Percentiles rank a stretch among this genome's conserved stretches.
phyloP scores from a whole-genome alignment of 2,329 filamentous ascomycete species.

The Fusarium sp. region DNA sequence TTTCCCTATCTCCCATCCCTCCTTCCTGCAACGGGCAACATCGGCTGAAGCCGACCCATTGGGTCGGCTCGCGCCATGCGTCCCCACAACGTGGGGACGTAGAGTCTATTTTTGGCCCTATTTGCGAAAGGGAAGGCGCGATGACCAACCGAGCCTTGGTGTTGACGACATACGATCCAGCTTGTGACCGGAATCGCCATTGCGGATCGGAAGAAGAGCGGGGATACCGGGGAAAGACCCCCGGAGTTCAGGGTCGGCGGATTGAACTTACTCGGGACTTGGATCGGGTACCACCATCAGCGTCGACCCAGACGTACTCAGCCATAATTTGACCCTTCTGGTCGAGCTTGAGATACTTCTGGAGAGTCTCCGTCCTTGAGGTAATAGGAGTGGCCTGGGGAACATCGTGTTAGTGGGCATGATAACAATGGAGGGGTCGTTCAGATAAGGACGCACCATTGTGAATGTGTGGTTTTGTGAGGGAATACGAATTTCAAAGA shows the following conservation, averaged over 20 bases:
- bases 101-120: conserved; percentile 20
- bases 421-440: conserved; percentile 24
- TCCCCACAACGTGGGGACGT: conserved; percentile 11
- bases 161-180: conserved; percentile 15
- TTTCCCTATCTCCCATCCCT: background rate
- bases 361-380: conserved; percentile 64
- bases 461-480: conserved; percentile 23
- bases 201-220: conserved; percentile 16
- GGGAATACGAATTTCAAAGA: conserved; percentile 9
- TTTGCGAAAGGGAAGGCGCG: conserved; percentile 25
- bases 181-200: conserved; percentile 9
- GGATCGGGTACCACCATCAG: conserved; percentile 84
- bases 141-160: conserved; percentile 29
- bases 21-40: conserved; percentile 8
- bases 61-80: conserved; percentile 16
- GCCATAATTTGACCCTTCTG: conserved; percentile 92
- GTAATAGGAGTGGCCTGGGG: conserved; percentile 34
- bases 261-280: conserved; percentile 88
- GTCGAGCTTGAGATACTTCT: conserved; percentile 91
- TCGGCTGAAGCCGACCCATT: conserved; percentile 17
- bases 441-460: conserved; percentile 40
- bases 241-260: conserved; percentile 1
- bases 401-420: conserved; percentile 32
- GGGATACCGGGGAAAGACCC: conserved; percentile 1
- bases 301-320: conserved; percentile 97